Conservation (phyloP, 1,284 basidiomycete species). For the Naganishia liquefaciens region DNA sequence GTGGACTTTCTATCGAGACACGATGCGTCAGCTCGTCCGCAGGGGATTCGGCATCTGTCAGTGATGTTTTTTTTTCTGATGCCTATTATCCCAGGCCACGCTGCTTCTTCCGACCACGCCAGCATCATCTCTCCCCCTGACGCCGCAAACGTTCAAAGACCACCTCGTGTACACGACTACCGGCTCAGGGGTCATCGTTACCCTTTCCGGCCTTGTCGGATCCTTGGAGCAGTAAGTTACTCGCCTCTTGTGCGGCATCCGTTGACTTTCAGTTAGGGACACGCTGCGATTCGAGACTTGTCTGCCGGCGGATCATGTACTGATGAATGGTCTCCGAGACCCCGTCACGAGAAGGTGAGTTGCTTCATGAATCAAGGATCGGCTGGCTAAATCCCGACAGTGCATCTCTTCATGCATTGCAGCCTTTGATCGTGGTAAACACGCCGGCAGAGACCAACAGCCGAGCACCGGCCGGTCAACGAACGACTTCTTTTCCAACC, state of each 20-base stretch:
- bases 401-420: conserved; percentile 42
- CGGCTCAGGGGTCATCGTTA: conserved; percentile 60
- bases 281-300: conserved; percentile 42
- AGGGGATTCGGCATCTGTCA: neutral
- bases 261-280: conserved; percentile 37
- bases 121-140: conserved; percentile 58
- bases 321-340: conserved; percentile 63
- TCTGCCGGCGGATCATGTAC: conserved; percentile 63
- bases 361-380: conserved; percentile 39
- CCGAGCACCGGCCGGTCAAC: neutral
- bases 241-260: neutral
- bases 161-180: conserved; percentile 63
- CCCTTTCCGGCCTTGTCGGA: conserved; percentile 77
- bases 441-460: neutral
- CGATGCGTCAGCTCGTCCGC: neutral
- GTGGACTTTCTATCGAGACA: conserved; percentile 31
- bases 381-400: conserved; percentile 50
- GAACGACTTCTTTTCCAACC: conserved; percentile 56
- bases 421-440: conserved; percentile 39
- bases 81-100: conserved; percentile 61
- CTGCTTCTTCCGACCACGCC: conserved; percentile 71
- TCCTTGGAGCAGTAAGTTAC: conserved; percentile 60
- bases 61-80: neutral
- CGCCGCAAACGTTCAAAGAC: conserved; percentile 72
- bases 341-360: conserved; percentile 57